Evolutionary conservation across 352 stramenopile species (phyloP), one percentile per base, ranked within the genome.

Genomic region (Elongisporangium undulatum): DNA sequence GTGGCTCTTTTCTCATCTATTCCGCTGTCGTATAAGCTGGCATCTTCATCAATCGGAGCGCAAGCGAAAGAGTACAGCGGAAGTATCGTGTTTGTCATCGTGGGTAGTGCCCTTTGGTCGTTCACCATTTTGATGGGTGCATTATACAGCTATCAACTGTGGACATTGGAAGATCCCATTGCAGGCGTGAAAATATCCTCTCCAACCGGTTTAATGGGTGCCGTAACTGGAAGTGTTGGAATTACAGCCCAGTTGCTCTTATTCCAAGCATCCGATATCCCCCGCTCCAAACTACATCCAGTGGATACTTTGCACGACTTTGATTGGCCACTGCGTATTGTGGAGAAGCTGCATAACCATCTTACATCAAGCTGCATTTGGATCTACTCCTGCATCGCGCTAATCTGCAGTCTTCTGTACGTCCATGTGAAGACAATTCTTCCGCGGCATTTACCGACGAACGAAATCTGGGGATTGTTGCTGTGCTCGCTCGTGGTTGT

Each of bases 1-100:
- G 22, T 74, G 21, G 77, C 70, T n/a, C 61, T 87, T n/a, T 73
- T 87, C 23, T 73, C 68, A 0, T 79, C 77, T 7, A 83, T 87
- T 21, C 74, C 74, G 2, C 58, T 82, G 51, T 77, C 75, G 26
- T 85, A 79, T 64, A 77, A 68, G 49, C 73, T 81, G 53, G 67
- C 69, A 0, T 65, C 59, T 20, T 74, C 67, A 7, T 54, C 54
- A 15, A 66, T 80, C 23, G 66, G 65, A 10, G 2, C 41, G 13
- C 60, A 77, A 5, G 63, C 72, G 0, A 82, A 80, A 38, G 51
- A 34, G 0, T 61, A 80, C 16, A 66, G 75, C 26, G 74, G 77
- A 10, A 76, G 75, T n/a, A 65, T 85, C 13, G 61, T 87, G 12
- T 83, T 82, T 34, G 57, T 82, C 20, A 73, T 87, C 19, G 59